phyloP scores from a whole-genome alignment of 192 early-diverging fungal genomes.

The Phycomyces nitens region DNA sequence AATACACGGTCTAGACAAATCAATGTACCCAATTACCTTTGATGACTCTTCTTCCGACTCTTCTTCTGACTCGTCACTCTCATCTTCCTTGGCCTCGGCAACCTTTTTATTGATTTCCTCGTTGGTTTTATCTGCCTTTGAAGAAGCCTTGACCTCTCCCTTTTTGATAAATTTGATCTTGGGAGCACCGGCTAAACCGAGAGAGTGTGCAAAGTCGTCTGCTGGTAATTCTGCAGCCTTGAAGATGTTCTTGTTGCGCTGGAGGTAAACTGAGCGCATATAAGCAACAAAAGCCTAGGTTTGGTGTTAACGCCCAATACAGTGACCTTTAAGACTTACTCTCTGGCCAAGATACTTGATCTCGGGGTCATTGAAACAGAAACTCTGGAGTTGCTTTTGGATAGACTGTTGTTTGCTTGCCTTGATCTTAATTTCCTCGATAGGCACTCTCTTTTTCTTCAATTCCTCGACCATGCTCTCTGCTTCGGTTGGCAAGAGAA shows the following conservation, averaged over 20 bases:
- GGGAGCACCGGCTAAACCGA: conserved; percentile 95
- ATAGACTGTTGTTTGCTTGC: conserved; percentile 77
- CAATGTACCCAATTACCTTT: too few species aligned
- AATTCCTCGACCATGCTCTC: conserved; percentile 76
- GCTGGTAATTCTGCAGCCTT: conserved; percentile 81
- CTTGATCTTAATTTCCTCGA: conserved; percentile 88
- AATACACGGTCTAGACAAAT: too few species aligned
- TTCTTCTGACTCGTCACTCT: conserved; percentile 38
- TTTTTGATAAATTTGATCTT: conserved; percentile 85
- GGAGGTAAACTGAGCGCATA: conserved; percentile 87
- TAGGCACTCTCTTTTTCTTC: conserved; percentile 74
- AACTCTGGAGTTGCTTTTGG: conserved; percentile 78
- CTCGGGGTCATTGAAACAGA: conserved; percentile 91
- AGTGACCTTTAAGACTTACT: too few species aligned
- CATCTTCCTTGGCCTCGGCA: conserved; percentile 37
- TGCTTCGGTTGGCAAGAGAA: conserved; percentile 86
- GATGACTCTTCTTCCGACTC: conserved; percentile 31
- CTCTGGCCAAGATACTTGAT: conserved; percentile 97
- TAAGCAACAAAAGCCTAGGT: conserved; percentile 88
- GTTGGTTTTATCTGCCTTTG: conserved; percentile 29
- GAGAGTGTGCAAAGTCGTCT: conserved; percentile 80
- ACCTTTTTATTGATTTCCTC: conserved; percentile 18
- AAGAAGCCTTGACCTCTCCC: conserved; percentile 32
- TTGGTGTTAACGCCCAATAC: too few species aligned
- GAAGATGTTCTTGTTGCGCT: conserved; percentile 89